Base-by-base conservation (phyloP, 257 asterid genomes). In the Solanum sparsipilum region DNA sequence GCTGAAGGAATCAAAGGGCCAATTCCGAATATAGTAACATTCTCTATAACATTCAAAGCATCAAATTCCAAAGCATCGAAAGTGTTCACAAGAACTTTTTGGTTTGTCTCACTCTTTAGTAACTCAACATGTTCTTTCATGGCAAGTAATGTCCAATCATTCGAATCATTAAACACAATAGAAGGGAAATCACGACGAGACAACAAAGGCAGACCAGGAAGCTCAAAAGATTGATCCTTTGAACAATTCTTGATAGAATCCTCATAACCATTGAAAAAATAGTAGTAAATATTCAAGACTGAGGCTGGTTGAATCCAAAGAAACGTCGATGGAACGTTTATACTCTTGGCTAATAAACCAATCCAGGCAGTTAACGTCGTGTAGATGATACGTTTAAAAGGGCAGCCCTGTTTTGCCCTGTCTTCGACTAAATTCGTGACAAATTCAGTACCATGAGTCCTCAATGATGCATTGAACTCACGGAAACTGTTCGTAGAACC, bases 1-100 rank as follows among this genome's bases (percentile, higher is more conserved):
- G 89, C 78, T 3, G 88, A 86, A 58, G 90, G 88, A 84, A 88
- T 83, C 36, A 90, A 88, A 7, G 92, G 92, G 79, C 89, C 89
- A 27, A 90, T 29, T 9, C 84, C 87, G 6, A 86, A 6, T 48
- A 86, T 11, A 18, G 78, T 84, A 75, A 81, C 87, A 11, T 72
- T 76, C 56, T 83, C 31, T 16, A 90, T 25, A 12, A 83, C 86
- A 27, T 11, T 82, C 20, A 90, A 78, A 3, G 88, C 74, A 21
- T 86, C 79, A 41, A 63, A 9, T n/a, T 89, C 91, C 7, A 89
- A 56, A n/a, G 87, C 91, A 76, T 87, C 90, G 27, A 87, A 89
- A 23, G 87, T 89, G 44, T 84, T 89, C 25, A 87, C 83, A 21
- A 89, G 88, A n/a, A 89, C 83, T 44, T 8, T 87, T n/a, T 87